Conservation (phyloP, 2,329 filamentous ascomycete species). For the Ophiocordyceps unilateralis region DNA sequence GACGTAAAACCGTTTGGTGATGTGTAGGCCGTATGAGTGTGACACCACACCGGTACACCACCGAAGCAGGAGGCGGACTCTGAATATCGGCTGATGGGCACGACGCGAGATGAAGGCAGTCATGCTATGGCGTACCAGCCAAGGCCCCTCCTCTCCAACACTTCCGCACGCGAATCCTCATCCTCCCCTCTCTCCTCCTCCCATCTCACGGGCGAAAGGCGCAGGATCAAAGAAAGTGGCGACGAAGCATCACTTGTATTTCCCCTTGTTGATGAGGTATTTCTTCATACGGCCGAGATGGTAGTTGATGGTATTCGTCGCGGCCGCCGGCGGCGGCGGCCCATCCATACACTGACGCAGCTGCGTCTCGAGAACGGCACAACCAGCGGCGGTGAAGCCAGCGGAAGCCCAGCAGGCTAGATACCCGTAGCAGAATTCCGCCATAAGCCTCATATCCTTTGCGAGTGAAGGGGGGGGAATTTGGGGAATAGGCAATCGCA, state of each 20-base stretch:
- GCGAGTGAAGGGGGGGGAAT: constrained; percentile 1
- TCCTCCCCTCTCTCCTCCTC: too few species aligned
- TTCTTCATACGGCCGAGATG: constrained; percentile 65
- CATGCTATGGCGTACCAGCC: too few species aligned
- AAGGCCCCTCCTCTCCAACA: too few species aligned
- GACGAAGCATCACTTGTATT: constrained; percentile 11
- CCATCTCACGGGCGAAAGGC: too few species aligned
- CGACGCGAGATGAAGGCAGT: too few species aligned
- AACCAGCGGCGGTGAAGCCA: constrained; percentile 46
- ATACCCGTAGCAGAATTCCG: not conserved
- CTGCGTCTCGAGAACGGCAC: constrained; percentile 39
- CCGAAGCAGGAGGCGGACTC: too few species aligned
- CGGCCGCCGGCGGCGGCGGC: constrained; percentile 30
- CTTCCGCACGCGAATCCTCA: too few species aligned
- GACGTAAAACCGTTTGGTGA: too few species aligned
- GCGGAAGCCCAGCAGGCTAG: constrained; percentile 72
- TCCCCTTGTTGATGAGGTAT: constrained; percentile 38
- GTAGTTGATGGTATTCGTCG: constrained; percentile 76
- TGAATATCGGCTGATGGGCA: too few species aligned
- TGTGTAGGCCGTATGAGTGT: too few species aligned
- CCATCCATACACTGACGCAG: constrained; percentile 65
- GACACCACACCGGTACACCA: too few species aligned
- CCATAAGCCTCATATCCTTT: not conserved
- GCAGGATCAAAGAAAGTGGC: not conserved
- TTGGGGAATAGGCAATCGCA: constrained; percentile 13